These are phyloP conservation scores for Sporothrix brasiliensis DNA, from an alignment of 2,329 filamentous ascomycete species.

Conservation along the genomic window DNA sequence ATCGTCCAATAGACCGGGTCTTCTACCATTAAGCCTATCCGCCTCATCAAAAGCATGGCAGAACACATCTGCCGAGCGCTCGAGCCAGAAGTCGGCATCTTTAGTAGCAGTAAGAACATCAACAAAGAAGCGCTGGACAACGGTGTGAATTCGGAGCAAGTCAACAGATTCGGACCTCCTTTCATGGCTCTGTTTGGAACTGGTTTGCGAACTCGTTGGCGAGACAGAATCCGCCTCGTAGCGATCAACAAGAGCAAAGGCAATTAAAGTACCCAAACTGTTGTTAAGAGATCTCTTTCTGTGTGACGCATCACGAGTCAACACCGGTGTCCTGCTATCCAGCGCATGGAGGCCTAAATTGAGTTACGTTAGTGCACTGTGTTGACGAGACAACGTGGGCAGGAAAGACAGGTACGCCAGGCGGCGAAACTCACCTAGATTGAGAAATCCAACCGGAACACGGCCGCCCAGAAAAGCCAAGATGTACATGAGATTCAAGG, in stretches of 20 bases:
- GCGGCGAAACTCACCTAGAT: conserved; percentile 50
- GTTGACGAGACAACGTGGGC: background rate
- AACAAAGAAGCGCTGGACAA: conserved; percentile 58
- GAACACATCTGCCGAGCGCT: conserved; percentile 53
- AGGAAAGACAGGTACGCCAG: background rate
- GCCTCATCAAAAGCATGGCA: conserved; percentile 54
- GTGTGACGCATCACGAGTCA: conserved; percentile 47
- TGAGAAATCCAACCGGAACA: conserved; percentile 67
- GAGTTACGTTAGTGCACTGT: background rate
- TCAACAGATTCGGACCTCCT: conserved; percentile 52
- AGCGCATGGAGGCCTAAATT: conserved; percentile 50
- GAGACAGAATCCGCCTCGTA: conserved; percentile 51
- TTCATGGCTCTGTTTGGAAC: conserved; percentile 44
- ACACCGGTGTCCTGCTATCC: conserved; percentile 52
- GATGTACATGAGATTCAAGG: conserved; percentile 66
- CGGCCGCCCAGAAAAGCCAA: conserved; percentile 67
- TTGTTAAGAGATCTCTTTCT: conserved; percentile 49
- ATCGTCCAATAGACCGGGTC: conserved; percentile 54
- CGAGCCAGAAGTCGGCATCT: conserved; percentile 53
- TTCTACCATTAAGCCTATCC: conserved; percentile 47
- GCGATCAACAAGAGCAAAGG: conserved; percentile 56
- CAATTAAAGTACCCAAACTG: conserved; percentile 55
- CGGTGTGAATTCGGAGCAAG: conserved; percentile 54
- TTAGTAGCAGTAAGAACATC: conserved; percentile 50
- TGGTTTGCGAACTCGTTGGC: conserved; percentile 47